A percentile compares a stretch with the other conserved stretches of the same genome.
Evolutionary conservation across 2,329 filamentous ascomycete genomes (phyloP).

Genomic region (Pseudogymnoascus pannorum): DNA sequence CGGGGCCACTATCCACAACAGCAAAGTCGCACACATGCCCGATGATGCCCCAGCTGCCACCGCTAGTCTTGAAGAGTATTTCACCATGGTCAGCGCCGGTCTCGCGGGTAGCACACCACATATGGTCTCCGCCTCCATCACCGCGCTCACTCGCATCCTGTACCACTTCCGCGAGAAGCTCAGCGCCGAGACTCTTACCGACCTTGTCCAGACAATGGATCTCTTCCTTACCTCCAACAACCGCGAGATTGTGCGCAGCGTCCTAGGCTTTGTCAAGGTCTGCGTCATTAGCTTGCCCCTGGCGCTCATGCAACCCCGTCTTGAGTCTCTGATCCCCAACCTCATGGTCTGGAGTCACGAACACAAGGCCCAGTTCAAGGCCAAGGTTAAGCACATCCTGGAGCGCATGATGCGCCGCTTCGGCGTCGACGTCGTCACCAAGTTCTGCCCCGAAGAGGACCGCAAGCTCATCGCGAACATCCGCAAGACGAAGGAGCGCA

Average conservation of each 20-base stretch:
- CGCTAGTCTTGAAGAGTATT: slow-evolving; percentile 87
- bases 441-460: slow-evolving; percentile 75
- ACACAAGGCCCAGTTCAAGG: slow-evolving; percentile 94
- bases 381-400: slow-evolving; percentile 96
- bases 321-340: slow-evolving; percentile 75
- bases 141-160: slow-evolving; percentile 83
- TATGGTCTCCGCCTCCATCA: slow-evolving; percentile 97
- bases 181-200: slow-evolving; percentile 61
- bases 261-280: slow-evolving; percentile 94
- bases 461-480: slow-evolving; percentile 90
- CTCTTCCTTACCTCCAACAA: slow-evolving; percentile 95
- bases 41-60: slow-evolving; percentile 66
- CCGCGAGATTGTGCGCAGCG: slow-evolving; percentile 89
- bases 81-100: slow-evolving; percentile 97
- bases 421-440: slow-evolving; percentile 72
- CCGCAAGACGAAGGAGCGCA: slow-evolving; percentile 85
- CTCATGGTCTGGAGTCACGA: slow-evolving; percentile 95
- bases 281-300: slow-evolving; percentile 80
- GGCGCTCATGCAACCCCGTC: slow-evolving; percentile 68
- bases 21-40: slow-evolving; percentile 81
- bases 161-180: slow-evolving; percentile 79
- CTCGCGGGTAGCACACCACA: slow-evolving; percentile 87
- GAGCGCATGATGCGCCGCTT: slow-evolving; percentile 91
- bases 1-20: slow-evolving; percentile 72
- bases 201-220: slow-evolving; percentile 90